Conservation (phyloP, 2,329 filamentous ascomycete species). For the Ophiocordyceps australis region DNA sequence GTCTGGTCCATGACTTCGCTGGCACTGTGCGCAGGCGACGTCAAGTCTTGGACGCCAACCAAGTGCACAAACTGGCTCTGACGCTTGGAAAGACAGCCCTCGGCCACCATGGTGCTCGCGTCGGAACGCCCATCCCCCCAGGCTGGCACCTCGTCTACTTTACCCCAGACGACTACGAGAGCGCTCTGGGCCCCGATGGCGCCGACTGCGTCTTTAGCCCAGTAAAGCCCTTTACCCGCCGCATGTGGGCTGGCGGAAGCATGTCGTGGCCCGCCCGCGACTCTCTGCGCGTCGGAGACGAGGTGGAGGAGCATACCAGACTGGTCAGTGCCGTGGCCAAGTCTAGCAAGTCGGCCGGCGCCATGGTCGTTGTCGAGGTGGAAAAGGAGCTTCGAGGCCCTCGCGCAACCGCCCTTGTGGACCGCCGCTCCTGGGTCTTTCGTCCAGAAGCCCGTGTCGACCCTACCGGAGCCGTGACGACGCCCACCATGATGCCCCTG, state of each 20-base stretch:
- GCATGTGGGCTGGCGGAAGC: constrained; percentile 51
- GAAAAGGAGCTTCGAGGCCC: constrained; percentile 39
- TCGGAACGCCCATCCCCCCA: constrained; percentile 33
- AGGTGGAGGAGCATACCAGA: constrained; percentile 35
- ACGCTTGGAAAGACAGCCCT: constrained; percentile 33
- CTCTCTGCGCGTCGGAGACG: constrained; percentile 33
- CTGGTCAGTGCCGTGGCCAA: constrained; percentile 36
- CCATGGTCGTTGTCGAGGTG: constrained; percentile 48
- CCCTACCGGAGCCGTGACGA: too few relatives aligned
- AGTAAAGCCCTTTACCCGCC: constrained; percentile 36
- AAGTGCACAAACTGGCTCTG: constrained; percentile 41
- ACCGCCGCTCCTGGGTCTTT: constrained; percentile 33
- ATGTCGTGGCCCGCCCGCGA: constrained; percentile 36
- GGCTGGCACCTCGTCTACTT: constrained; percentile 49
- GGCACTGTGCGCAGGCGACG: constrained; percentile 9
- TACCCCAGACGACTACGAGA: constrained; percentile 34
- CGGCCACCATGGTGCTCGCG: constrained; percentile 15
- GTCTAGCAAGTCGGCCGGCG: constrained; percentile 30
- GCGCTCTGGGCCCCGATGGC: constrained; percentile 37
- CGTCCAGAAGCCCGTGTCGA: constrained; percentile 15
- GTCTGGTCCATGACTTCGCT: constrained; percentile 13
- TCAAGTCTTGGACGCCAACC: constrained; percentile 42
- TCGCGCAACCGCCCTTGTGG: constrained; percentile 30
- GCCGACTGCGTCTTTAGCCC: constrained; percentile 43
- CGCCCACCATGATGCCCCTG: too few relatives aligned